These are phyloP conservation scores for Phlyctochytrium planicorne DNA, from an alignment of 192 early-diverging fungal species.

Conservation along the genomic window DNA sequence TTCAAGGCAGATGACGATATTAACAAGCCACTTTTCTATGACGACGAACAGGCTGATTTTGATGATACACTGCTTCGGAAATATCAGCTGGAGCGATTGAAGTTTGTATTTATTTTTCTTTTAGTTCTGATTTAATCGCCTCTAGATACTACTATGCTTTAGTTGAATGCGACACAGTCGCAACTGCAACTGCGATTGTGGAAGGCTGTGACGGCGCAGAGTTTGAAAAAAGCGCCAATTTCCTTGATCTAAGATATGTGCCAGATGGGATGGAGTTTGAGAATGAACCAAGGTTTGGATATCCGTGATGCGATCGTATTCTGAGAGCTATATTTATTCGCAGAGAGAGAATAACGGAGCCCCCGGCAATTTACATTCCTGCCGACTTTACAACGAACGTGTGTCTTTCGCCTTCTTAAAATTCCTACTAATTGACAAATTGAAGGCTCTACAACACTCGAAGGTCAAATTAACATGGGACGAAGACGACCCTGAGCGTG, in stretches of 20 bases:
- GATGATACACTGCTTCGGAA: conserved; percentile 79
- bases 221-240: conserved; percentile 86
- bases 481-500: conserved; percentile 83
- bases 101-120: conserved; percentile 32
- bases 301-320: conserved; percentile 25
- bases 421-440: background rate
- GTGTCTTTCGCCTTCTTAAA: conserved; percentile 7
- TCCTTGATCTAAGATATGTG: conserved; percentile 92
- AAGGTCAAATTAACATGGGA: conserved; percentile 97
- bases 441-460: conserved; percentile 83
- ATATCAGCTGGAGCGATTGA: conserved; percentile 88
- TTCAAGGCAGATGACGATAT: conserved; percentile 51
- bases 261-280: conserved; percentile 89
- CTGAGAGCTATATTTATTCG: conserved; percentile 4
- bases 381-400: conserved; percentile 66
- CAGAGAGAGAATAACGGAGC: conserved; percentile 4
- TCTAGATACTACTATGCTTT: conserved; percentile 88
- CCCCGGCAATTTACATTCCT: conserved; percentile 21
- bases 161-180: conserved; percentile 85
- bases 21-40: conserved; percentile 45
- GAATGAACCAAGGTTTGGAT: conserved; percentile 62
- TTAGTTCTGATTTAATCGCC: conserved; percentile 6
- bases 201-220: conserved; percentile 87
- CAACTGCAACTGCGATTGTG: conserved; percentile 79
- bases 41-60: conserved; percentile 72